A percentile compares a stretch with the other conserved stretches of the same genome.
These are phyloP conservation scores for Penicillium steckii DNA, from an alignment of 495 filamentous ascomycete genomes.

Conservation along the genomic window DNA sequence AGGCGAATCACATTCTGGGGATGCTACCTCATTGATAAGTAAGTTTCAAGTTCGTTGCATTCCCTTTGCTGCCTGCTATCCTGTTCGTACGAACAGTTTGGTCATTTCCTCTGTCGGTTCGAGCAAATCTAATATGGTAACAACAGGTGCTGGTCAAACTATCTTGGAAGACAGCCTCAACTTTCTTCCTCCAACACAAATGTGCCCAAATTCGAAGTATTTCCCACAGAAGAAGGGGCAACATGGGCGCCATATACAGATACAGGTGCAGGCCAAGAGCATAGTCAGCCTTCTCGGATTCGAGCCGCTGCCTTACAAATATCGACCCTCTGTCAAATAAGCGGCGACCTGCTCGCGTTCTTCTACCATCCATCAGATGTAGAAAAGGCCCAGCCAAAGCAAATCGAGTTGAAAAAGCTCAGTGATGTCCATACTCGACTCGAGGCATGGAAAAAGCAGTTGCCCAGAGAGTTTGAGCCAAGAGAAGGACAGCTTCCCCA, in stretches of 20 bases:
- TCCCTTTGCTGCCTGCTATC: not conserved
- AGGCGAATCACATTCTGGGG: conserved; percentile 95
- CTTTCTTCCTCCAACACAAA: conserved; percentile 73
- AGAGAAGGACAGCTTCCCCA: conserved; percentile 87
- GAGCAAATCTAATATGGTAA: conserved; percentile 15
- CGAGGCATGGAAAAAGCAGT: conserved; percentile 84
- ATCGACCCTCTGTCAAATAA: conserved; percentile 84
- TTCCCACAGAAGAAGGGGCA: conserved; percentile 83
- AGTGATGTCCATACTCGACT: conserved; percentile 87
- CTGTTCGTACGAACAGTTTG: not conserved
- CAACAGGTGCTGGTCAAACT: conserved; percentile 92
- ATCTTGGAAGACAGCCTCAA: conserved; percentile 90
- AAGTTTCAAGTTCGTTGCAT: conserved; percentile 13
- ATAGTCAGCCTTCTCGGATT: conserved; percentile 78
- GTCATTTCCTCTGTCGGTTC: not conserved
- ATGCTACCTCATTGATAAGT: conserved; percentile 97
- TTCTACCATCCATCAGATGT: conserved; percentile 82
- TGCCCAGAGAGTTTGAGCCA: conserved; percentile 85
- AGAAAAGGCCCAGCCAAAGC: conserved; percentile 58
- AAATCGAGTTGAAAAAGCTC: conserved; percentile 89
- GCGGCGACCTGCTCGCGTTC: conserved; percentile 79
- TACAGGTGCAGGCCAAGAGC: conserved; percentile 63
- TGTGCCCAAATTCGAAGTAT: conserved; percentile 86
- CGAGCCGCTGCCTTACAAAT: conserved; percentile 81
- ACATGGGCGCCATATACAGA: conserved; percentile 90